Conservation (phyloP, 495 filamentous ascomycete species). For the Aspergillus nanangensis region DNA sequence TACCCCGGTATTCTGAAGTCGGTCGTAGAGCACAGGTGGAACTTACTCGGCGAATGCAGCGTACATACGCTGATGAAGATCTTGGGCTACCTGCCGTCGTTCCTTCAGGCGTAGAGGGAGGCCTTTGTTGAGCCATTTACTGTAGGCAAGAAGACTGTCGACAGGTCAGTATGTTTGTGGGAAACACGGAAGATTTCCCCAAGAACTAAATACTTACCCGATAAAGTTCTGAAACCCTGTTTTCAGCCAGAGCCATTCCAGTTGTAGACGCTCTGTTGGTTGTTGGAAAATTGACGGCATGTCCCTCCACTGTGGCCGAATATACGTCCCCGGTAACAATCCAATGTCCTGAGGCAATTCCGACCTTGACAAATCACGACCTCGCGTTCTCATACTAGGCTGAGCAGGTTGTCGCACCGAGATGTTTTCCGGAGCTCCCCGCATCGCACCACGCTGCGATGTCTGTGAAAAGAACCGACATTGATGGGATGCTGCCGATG, state of each 20-base stretch:
- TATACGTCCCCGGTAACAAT: constrained; percentile 52
- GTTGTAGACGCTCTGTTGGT: constrained; percentile 35
- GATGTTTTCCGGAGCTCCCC: constrained; percentile 19
- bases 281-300: constrained; percentile 50
- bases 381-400: constrained; percentile 35
- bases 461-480: constrained; percentile 35
- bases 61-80: constrained; percentile 66
- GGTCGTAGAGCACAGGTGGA: background rate
- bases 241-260: constrained; percentile 48
- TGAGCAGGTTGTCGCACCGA: constrained; percentile 25
- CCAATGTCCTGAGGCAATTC: constrained; percentile 49
- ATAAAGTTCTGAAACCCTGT: constrained; percentile 29
- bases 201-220: constrained; percentile 27
- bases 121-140: constrained; percentile 26
- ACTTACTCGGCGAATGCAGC: constrained; percentile 62
- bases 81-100: constrained; percentile 35
- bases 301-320: constrained; percentile 53
- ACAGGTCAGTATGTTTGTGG: constrained; percentile 15
- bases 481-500: constrained; percentile 18
- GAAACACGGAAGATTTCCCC: background rate
- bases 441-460: constrained; percentile 22
- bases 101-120: constrained; percentile 40
- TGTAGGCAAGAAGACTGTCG: constrained; percentile 38
- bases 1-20: background rate
- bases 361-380: constrained; percentile 17